Base-by-base conservation (phyloP, 2,329 filamentous ascomycete species). In the Cladosporium sp. region DNA sequence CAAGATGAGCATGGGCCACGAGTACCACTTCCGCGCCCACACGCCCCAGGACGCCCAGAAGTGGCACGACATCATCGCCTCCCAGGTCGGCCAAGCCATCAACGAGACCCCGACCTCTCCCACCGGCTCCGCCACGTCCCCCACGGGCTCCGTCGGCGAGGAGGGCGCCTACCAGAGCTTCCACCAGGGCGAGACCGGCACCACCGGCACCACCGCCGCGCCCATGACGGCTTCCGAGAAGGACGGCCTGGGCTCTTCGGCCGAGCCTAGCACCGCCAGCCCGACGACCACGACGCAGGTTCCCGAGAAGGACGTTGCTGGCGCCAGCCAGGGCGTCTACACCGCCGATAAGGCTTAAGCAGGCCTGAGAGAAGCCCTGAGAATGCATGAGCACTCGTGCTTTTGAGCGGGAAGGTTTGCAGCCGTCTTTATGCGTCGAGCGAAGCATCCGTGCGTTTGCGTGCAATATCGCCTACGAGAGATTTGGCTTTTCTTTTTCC, bases 1-100 rank as follows among this genome's bases (percentile, higher is more conserved):
- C 64, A 92, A 89, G 66, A 81, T 96, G 59, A 82, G 86, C 44
- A 88, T 91, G 59, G 82, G 74, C 22, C 84, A 89, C 38, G 92
- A 97, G 71, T 77, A 95, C 35, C 74, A 79, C 31, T 96, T 96
- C 82, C 95, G 95, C 74, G 90, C 91, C 0, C 86, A 90, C 70
- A 89, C 87, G 1, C 70, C 88, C 2, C 77, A 80, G 28, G 89
- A 95, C 58, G 90, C 92, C 0, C 77, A 86, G 70, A 87, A 89
- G 69, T 97, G 92, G 92, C 90, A 84, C 71, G 80, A 85, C 33
- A 75, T 89, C 58, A 86, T 96, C 63, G 73, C 77, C 43, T 71
- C 75, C 53, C 78, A 82, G 8, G 81, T 81, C 28, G 83, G 82
- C 46, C 64, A 70, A 43, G 65, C 70, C 9, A 71, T 71, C n/a